Base-by-base conservation (phyloP, 164 flowering plant species). In the Aristolochia contorta region DNA sequence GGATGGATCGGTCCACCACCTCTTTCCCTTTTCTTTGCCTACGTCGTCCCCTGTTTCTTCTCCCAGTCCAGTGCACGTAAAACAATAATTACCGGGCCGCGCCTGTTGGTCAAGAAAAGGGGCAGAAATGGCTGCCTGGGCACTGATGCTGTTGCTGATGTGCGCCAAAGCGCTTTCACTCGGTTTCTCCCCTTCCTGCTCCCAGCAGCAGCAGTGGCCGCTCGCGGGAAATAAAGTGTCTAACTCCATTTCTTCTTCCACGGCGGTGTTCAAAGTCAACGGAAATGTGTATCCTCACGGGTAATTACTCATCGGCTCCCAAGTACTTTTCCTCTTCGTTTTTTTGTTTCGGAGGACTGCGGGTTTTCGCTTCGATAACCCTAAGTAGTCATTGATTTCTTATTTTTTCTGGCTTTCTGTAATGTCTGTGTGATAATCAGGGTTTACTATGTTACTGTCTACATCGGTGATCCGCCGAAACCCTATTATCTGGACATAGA, bases 401-500 rank as follows among this genome's bases (percentile, higher is more conserved):
- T 6, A 52, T 20, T 20, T 21, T 24, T 12, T 50, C 12, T 23
- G 54, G 2, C 5, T 27, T 27, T 27, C 30, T 27, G 30, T 2
- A 27, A 27, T 27, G 30, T 2, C 3, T 2, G 30, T 27, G 30
- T 50, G 22, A 22, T 1, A 50, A 18, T 50, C 82, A 93, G 98
- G 75, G 72, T 66, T 53, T 92, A 79, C 69, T 84, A 83, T 68
- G 93, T 71, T 43, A 77, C 79, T 3, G 45, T 92, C 18, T 45
- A 56, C 61, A 47, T 93, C 30, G 98, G 98, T 3, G 73, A 77
- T 19, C 96, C 94, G 4, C 68, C 92, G 20, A 90, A 73, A 66
- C 92, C 92, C 0, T 93, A 84, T 72, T 86, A 65, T 75, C 87
- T 93, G 54, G 96, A 93, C 77, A 78, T 82, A n/a, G 98, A 93